Evolutionary conservation across 2,329 filamentous ascomycete genomes (phyloP), one percentile per base, ranked within the genome.

Genomic region (Sarocladiaceae sp.): DNA sequence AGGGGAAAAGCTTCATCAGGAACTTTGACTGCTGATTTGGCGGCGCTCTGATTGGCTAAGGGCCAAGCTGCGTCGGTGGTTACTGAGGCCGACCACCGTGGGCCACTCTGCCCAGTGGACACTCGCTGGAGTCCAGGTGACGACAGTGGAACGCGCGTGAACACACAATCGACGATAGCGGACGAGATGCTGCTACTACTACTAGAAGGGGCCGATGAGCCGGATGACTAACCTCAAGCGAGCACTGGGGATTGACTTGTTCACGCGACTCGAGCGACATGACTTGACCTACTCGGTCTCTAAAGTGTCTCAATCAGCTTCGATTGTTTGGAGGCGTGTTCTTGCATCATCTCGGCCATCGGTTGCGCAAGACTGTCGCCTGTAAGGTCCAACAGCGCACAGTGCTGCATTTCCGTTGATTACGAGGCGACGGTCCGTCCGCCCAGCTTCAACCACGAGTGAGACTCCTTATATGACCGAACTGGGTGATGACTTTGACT

Each of bases 1-100:
- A 31, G 13, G 17, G 44, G 44, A 33, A 48, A 48, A 33, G 44
- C 44, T 20, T 48, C 37, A 48, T 33, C 44, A 26, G 44, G 13
- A 48, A 42, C 13, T 10, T 33, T 31, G 26, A n/a, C 44, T 20
- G 28, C 10, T 29, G 44, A 12, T 31, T 31, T 48, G 17, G 17
- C 15, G 6, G 17, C n/a, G 26, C 28, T 48, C 17, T 48, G 44
- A 48, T 48, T 48, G 44, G 44, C 18, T 18, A 13, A 10, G 4
- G 3, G 8, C 28, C 44, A n/a, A n/a, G n/a, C n/a, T n/a, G n/a
- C n/a, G n/a, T n/a, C n/a, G n/a, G n/a, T n/a, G n/a, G n/a, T n/a
- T n/a, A n/a, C n/a, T n/a, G n/a, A n/a, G n/a, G n/a, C n/a, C n/a
- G n/a, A n/a, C n/a, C n/a, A n/a, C n/a, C n/a, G n/a, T n/a, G n/a